Evolutionary conservation across 139 green algal genomes (phyloP).

Genomic region (Chlorokybus atmophyticus): DNA sequence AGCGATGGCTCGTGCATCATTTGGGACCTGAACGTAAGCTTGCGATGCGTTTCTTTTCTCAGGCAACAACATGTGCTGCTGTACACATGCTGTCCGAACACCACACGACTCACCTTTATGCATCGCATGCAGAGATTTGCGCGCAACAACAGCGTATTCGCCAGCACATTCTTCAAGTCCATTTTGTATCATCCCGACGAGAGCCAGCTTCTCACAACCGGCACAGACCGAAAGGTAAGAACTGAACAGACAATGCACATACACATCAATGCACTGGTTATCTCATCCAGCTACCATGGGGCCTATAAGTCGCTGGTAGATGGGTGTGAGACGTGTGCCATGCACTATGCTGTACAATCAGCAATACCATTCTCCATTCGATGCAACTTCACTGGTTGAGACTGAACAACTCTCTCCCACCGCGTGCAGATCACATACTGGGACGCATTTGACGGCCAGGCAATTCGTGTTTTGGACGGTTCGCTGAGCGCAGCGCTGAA

Average conservation of each 20-base stretch:
- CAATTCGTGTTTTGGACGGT: slow-evolving; percentile 68
- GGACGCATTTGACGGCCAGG: slow-evolving; percentile 67
- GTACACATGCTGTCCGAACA: too few species aligned
- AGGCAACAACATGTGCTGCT: too few species aligned
- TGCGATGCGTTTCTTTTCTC: too few species aligned
- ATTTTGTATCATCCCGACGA: slow-evolving; percentile 68
- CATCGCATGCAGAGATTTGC: slow-evolving; percentile 33
- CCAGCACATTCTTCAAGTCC: slow-evolving; percentile 65
- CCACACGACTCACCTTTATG: too few species aligned
- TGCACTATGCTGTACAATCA: too few species aligned
- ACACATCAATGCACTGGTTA: too few species aligned
- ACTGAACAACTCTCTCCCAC: not conserved
- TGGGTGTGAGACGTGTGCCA: too few species aligned
- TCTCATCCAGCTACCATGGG: too few species aligned
- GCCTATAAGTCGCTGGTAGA: too few species aligned
- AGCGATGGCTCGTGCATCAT: slow-evolving; percentile 72
- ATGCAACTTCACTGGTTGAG: too few species aligned
- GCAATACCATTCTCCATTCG: too few species aligned
- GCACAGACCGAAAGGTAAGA: slow-evolving; percentile 58
- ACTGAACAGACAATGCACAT: too few species aligned
- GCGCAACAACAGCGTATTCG: slow-evolving; percentile 50
- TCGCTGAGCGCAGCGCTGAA: slow-evolving; percentile 43
- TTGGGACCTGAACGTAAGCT: slow-evolving; percentile 53
- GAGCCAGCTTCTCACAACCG: slow-evolving; percentile 45
- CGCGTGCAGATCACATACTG: slow-evolving; percentile 49